Percentiles rank a stretch among this genome's conserved stretches.
phyloP scores from a whole-genome alignment of 2,329 filamentous ascomycete genomes.

The Venturia asperata region DNA sequence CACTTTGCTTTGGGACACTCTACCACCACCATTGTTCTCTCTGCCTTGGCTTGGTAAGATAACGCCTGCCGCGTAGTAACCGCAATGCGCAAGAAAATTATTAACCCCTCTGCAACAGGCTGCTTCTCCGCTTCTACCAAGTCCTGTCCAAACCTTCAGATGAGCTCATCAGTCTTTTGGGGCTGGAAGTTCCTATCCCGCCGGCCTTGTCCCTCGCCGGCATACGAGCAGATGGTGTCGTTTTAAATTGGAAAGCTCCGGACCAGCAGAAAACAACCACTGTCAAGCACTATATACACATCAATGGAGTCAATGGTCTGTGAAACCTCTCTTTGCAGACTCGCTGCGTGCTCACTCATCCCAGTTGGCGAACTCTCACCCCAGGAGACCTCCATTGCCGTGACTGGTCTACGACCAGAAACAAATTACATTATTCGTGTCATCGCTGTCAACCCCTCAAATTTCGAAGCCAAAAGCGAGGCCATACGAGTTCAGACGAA shows the following conservation, averaged over 20 bases:
- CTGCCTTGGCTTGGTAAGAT: conserved; percentile 43
- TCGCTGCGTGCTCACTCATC: conserved; percentile 8
- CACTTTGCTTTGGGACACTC: conserved; percentile 12
- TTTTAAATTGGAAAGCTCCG: conserved; percentile 82
- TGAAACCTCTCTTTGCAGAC: background rate
- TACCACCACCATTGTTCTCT: conserved; percentile 35
- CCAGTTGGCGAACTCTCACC: conserved; percentile 77
- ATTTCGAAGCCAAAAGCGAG: conserved; percentile 83
- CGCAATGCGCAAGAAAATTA: conserved; percentile 2
- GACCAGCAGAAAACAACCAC: conserved; percentile 56
- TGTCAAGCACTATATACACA: conserved; percentile 81
- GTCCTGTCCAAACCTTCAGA: conserved; percentile 87
- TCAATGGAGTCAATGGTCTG: conserved; percentile 86
- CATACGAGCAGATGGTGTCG: conserved; percentile 78
- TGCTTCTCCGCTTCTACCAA: conserved; percentile 77
- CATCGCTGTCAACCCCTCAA: conserved; percentile 81
- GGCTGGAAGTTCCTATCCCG: conserved; percentile 84
- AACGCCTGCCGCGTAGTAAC: background rate
- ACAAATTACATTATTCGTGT: conserved; percentile 92
- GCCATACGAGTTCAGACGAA: conserved; percentile 76
- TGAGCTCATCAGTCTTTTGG: conserved; percentile 81
- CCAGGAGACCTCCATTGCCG: conserved; percentile 80
- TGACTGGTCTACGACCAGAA: conserved; percentile 77
- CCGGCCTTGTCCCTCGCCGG: conserved; percentile 86
- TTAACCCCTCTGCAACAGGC: conserved; percentile 45